phyloP scores from a whole-genome alignment of 2,329 filamentous ascomycete species.

The Sphaerulina musiva region DNA sequence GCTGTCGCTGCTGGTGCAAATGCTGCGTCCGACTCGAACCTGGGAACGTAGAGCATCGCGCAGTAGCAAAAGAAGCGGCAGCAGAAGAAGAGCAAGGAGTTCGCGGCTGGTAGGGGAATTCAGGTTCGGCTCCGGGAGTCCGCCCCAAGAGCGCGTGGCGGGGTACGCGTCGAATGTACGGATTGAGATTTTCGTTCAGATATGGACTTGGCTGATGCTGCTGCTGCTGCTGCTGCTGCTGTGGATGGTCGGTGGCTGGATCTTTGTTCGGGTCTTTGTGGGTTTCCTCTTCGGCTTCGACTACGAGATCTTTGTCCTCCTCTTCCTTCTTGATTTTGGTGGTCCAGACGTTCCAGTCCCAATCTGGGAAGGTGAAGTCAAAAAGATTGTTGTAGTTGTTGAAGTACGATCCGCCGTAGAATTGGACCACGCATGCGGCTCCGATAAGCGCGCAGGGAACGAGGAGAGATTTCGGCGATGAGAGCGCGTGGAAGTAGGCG shows the following conservation, averaged over 20 bases:
- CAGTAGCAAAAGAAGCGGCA: too few species aligned
- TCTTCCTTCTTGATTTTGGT: background rate
- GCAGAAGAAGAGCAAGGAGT: too few species aligned
- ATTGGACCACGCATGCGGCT: background rate
- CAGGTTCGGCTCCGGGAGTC: too few species aligned
- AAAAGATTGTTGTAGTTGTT: background rate
- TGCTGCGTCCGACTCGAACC: too few species aligned
- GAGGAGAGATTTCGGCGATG: background rate
- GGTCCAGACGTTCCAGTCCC: background rate
- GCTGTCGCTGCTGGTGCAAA: too few species aligned
- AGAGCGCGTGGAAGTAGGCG: background rate
- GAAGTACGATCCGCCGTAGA: background rate
- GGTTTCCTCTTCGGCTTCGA: too few species aligned
- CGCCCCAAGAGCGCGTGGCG: background rate
- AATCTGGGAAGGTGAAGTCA: background rate
- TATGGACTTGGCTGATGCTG: background rate
- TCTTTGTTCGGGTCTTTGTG: too few species aligned
- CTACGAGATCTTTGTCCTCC: background rate
- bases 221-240: background rate
- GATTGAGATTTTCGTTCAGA: background rate
- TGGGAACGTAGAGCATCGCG: too few species aligned
- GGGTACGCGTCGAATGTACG: conserved; percentile 1
- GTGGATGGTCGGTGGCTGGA: background rate
- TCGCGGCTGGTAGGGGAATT: too few species aligned
- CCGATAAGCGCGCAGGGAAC: background rate